Base-by-base conservation (phyloP, 345 rosid genomes). In the Trapa incisa region DNA sequence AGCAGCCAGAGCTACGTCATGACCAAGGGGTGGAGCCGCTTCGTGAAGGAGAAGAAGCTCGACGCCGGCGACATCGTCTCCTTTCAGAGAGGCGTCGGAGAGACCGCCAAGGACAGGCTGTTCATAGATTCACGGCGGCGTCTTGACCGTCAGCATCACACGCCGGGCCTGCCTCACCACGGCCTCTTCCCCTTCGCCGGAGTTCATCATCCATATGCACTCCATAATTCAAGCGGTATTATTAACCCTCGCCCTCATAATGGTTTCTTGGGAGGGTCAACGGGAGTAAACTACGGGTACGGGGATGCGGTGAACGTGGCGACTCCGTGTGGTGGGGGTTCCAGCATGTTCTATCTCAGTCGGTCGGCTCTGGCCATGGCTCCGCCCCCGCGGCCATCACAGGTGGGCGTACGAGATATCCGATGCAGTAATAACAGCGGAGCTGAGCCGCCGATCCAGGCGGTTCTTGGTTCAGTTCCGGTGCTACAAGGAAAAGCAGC, bases 21-120 rank as follows among this genome's bases (percentile, higher is more conserved):
- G 96, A 92, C 96, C 6, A 92, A 89, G 76, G 98, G 96, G 3
- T 89, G 98, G 96, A 92, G 96, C 78, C 86, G 93, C 38, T 92
- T 92, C 73, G 98, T 93, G 37, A 89, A 89, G 85, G 98, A 92
- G 64, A 92, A 92, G 68, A 89, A 86, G 75, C 96, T 92, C 1
- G 89, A 90, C 33, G 92, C 97, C 4, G 98, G 98, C 2, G 98
- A 93, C 73, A 75, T 80, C 65, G 97, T 93, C 66, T 93, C 98
- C 42, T 93, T 93, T 54, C 88, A 87, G 54, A 74, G 98, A 62
- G 92, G 92, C 14, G 75, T 77, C 1, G 87, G 92, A 42, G 94
- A 87, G 58, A 45, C 72, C 33, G 82, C 78, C 11, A 86, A 76
- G 64, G 83, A 84, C 70, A 80, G 81, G 29, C 65, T 89, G 65